phyloP scores from a whole-genome alignment of 2,329 filamentous ascomycete species.

The Tolypocladium sp. region DNA sequence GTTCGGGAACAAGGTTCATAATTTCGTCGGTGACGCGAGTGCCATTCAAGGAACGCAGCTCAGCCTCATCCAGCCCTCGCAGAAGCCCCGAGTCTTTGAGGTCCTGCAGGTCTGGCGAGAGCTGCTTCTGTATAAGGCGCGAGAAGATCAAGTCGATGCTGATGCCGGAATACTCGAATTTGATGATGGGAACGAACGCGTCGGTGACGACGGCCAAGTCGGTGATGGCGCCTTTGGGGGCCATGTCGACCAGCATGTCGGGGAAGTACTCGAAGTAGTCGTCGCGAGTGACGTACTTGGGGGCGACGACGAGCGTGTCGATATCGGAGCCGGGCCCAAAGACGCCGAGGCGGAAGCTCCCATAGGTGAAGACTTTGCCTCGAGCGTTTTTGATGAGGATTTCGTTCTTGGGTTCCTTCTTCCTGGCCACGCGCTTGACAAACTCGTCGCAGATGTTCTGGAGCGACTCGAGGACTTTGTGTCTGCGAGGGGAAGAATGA shows the following conservation, averaged over 20 bases:
- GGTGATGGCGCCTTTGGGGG: conserved; percentile 68
- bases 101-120: conserved; percentile 57
- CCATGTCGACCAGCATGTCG: conserved; percentile 66
- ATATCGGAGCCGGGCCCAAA: conserved; percentile 96
- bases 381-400: conserved; percentile 74
- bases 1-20: conserved; percentile 76
- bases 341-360: conserved; percentile 89
- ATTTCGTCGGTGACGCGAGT: conserved; percentile 94
- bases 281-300: conserved; percentile 77
- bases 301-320: conserved; percentile 86
- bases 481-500: conserved; percentile 31
- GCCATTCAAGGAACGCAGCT: conserved; percentile 85
- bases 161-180: conserved; percentile 83
- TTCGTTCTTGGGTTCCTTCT: conserved; percentile 63
- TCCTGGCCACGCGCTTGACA: conserved; percentile 68
- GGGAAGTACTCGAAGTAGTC: conserved; percentile 92
- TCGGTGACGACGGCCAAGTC: conserved; percentile 81
- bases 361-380: conserved; percentile 91
- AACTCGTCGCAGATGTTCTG: conserved; percentile 79
- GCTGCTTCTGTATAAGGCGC: conserved; percentile 59
- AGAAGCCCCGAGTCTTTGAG: conserved; percentile 78
- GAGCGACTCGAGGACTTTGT: conserved; percentile 65
- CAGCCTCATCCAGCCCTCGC: conserved; percentile 76
- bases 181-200: conserved; percentile 94
- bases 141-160: conserved; percentile 93